Base-by-base conservation (phyloP, 2,329 filamentous ascomycete genomes). In the Raffaelea ambrosiae region DNA sequence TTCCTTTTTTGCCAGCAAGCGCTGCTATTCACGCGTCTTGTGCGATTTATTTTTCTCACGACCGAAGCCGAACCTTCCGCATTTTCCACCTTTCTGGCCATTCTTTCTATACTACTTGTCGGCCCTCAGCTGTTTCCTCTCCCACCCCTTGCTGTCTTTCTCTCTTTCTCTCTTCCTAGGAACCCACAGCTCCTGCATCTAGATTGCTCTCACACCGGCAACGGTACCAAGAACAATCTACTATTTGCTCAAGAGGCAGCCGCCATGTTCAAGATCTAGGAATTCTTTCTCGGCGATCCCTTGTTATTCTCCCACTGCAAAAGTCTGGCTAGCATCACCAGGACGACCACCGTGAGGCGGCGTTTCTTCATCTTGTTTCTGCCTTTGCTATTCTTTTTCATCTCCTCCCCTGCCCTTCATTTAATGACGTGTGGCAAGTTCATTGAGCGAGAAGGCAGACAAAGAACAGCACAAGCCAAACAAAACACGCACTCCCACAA, bases 221-320 rank as follows among this genome's bases (percentile, higher is more conserved):
- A 38, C 40, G 40, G 45, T 26, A 26, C 22, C 26, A 7, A 29
- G 40, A 16, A 20, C 9, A 23, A 18, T 38, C 31, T 33, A 39
- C 38, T 36, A 43, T 44, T 47, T 19, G 39, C 42, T 44, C 44
- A 48, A 52, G 48, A 54, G 52, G 52, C 49, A 57, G 46, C 48
- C 52, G 54, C 55, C 52, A 57, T 57, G 55, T 55, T 50, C 54
- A 57, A 57, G 55, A 55, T 52, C 38, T 57, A 57, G 55, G 47
- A 51, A 53, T 44, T 55, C 54, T 57, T 55, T 49, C 44, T 48
- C 51, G 55, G 54, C 52, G 54, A 51, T 36, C 43, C 44, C 41
- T 53, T 53, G 45, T 48, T 47, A 21, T 36, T 39, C 23, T 33
- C 29, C 20, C 23, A 51, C 11, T 38, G 19, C 26, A 20, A 23